These are phyloP conservation scores for Quercus rubra DNA, from an alignment of 306 rosid genomes.

Conservation along the genomic window DNA sequence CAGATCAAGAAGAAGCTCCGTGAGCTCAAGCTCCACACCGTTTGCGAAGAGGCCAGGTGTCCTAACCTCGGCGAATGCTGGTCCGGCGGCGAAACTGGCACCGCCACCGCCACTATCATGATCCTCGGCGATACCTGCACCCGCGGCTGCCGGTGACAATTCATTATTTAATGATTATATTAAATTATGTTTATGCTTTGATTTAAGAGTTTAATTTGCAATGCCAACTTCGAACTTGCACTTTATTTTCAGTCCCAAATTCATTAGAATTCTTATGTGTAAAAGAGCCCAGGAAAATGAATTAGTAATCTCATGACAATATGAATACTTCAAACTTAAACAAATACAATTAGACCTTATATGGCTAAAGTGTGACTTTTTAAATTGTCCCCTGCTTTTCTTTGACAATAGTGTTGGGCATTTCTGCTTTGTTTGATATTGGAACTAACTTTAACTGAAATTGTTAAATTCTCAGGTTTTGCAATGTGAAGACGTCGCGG, in stretches of 20 bases:
- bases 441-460: background rate
- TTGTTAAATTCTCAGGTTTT: slow-evolving; percentile 54
- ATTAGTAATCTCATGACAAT: no score
- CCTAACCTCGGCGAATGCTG: slow-evolving; percentile 98
- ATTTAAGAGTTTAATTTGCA: no score
- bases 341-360: no score
- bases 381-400: no score
- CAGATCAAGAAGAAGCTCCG: slow-evolving; percentile 96
- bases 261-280: no score
- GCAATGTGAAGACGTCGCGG: slow-evolving; percentile 95
- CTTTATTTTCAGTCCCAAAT: no score
- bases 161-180: background rate
- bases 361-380: no score
- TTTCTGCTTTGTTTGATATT: background rate
- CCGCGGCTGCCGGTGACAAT: slow-evolving; percentile 85
- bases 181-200: background rate
- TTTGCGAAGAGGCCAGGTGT: slow-evolving; percentile 92
- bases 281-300: no score
- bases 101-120: slow-evolving; percentile 99
- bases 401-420: no score
- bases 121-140: slow-evolving; percentile 97
- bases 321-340: no score
- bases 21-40: slow-evolving; percentile 90
- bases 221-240: no score
- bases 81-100: slow-evolving; percentile 99